A percentile compares a stretch with the other conserved stretches of the same genome.
phyloP scores from a whole-genome alignment of 1,284 basidiomycete species.

The Polyporus tsugae region DNA sequence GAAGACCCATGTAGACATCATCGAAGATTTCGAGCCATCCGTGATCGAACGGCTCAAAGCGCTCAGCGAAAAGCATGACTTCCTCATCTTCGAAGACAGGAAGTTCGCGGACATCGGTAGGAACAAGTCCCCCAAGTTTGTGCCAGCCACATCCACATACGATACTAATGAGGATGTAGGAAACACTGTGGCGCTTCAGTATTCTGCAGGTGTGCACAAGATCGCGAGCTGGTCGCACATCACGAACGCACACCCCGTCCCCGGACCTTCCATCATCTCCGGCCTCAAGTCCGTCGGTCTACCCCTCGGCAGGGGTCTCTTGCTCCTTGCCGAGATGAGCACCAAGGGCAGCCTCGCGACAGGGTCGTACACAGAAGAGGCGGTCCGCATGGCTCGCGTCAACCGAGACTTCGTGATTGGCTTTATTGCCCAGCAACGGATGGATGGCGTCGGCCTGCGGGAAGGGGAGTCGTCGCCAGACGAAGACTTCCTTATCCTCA shows the following conservation, averaged over 20 bases:
- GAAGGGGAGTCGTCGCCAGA: slow-evolving; percentile 42
- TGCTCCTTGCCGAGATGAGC: slow-evolving; percentile 98
- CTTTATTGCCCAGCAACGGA: slow-evolving; percentile 91
- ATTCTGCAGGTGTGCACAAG: slow-evolving; percentile 92
- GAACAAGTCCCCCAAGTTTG: slow-evolving; percentile 34
- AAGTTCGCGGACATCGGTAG: slow-evolving; percentile 99
- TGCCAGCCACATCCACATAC: not conserved
- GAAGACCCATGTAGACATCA: slow-evolving; percentile 97
- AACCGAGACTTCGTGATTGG: slow-evolving; percentile 91
- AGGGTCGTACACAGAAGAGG: slow-evolving; percentile 86
- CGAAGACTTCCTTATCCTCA: slow-evolving; percentile 91
- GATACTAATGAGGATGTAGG: slow-evolving; percentile 55
- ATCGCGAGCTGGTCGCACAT: slow-evolving; percentile 98
- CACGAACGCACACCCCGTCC: slow-evolving; percentile 96
- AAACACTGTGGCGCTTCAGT: slow-evolving; percentile 96
- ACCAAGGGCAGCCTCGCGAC: slow-evolving; percentile 88
- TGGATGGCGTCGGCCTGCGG: slow-evolving; percentile 69
- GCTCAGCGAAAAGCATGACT: slow-evolving; percentile 87
- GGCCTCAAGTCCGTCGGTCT: slow-evolving; percentile 90
- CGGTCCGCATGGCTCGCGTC: slow-evolving; percentile 87
- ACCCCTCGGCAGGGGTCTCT: slow-evolving; percentile 85
- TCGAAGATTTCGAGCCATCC: slow-evolving; percentile 88
- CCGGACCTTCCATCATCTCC: slow-evolving; percentile 92
- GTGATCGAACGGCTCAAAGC: slow-evolving; percentile 77
- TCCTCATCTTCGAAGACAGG: slow-evolving; percentile 97